phyloP scores from a whole-genome alignment of 257 asterid species.

The Lycium ferocissimum region DNA sequence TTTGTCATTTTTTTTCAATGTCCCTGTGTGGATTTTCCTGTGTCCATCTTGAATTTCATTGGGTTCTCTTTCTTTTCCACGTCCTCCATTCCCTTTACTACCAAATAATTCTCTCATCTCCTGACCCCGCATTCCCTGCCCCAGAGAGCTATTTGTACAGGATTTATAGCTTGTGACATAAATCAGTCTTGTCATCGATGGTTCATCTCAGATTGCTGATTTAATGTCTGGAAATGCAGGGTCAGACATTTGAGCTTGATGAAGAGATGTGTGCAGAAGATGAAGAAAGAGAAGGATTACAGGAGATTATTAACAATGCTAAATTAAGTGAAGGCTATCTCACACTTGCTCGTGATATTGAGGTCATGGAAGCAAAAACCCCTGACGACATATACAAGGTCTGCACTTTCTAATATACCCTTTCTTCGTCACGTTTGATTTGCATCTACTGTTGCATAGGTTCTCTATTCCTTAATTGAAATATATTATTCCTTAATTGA shows the following conservation, averaged over 20 bases:
- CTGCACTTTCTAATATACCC: not conserved
- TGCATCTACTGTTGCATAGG: not conserved
- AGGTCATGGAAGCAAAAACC: conserved; percentile 98
- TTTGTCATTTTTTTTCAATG: not conserved
- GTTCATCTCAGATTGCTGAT: conserved; percentile 10
- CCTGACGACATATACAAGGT: conserved; percentile 99
- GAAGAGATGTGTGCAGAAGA: conserved; percentile 60
- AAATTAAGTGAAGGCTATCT: conserved; percentile 94
- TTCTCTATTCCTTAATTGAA: not conserved
- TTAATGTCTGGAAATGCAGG: conserved; percentile 50
- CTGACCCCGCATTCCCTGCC: not conserved
- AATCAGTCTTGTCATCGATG: not conserved
- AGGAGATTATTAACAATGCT: conserved; percentile 72
- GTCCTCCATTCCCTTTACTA: not conserved
- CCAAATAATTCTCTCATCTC: conserved; percentile 1
- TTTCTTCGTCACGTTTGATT: conserved; percentile 20
- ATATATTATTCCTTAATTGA: not conserved
- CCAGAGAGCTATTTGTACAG: not conserved
- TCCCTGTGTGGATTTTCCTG: conserved; percentile 4
- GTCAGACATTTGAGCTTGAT: conserved; percentile 74
- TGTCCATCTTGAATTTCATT: not conserved
- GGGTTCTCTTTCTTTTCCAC: not conserved
- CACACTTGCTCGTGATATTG: conserved; percentile 97
- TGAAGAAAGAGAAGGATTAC: conserved; percentile 80
- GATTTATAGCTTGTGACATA: conserved; percentile 21